Base-by-base conservation (phyloP, 106 monocot genomes). In the Posidonia australis region DNA sequence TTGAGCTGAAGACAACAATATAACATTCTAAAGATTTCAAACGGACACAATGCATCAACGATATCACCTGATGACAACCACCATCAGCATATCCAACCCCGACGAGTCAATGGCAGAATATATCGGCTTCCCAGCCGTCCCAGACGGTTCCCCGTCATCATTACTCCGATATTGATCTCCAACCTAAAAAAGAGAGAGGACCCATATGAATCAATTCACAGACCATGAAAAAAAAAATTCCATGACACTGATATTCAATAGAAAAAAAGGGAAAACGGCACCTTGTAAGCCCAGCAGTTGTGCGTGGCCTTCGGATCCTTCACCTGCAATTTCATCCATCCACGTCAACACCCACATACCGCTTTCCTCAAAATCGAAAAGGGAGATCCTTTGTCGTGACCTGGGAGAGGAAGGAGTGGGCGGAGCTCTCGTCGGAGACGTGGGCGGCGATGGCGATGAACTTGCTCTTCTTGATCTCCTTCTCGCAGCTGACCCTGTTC, bases 221-320 rank as follows among this genome's bases (percentile, higher is more conserved):
- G 14, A 19, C 46, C 12, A 46, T 17, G 46, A 22, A 22, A 12
- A 13, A 45, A 26, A 46, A 11, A n/a, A 5, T 60, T 9, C 10
- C 12, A 32, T 41, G 12, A 4, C 44, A 64, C 46, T 18, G n/a
- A 49, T 58, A 16, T 4, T 12, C 3, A 24, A 56, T 21, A 13
- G 23, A 13, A 30, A 58, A 30, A 31, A 10, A 3, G 4, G 26
- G 13, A 58, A 31, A 30, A 58, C 27, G 10, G 9, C 21, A 93
- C 93, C 83, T 93, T 93, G 60, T 84, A 89, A 18, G 93, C 89
- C 93, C 93, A 94, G 54, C 93, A 94, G 80, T 94, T 94, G 69
- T 94, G 93, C 17, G 89, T 82, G 41, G 93, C 93, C 48, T 74
- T 76, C 1, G 81, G 81, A 83, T 89, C 93, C 63, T 29, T 75